phyloP scores from a whole-genome alignment of 2,329 filamentous ascomycete genomes.

The Fusarium fujikuroi region DNA sequence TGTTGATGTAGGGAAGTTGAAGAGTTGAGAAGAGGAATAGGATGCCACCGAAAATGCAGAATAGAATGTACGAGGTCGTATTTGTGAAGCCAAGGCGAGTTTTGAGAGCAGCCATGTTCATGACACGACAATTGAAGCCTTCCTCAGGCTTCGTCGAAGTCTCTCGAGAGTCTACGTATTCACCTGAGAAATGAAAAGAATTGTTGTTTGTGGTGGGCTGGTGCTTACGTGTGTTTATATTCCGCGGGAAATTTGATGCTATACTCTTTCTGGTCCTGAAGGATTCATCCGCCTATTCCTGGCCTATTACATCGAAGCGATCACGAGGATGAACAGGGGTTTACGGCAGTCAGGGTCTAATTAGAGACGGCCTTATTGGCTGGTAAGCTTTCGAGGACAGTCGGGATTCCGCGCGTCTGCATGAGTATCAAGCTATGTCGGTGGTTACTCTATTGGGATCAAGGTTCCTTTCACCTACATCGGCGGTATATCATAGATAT shows the following conservation, averaged over 20 bases:
- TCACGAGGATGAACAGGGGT: not conserved
- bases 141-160: not conserved
- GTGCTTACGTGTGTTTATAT: not conserved
- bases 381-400: not conserved
- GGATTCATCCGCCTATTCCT: not conserved
- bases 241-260: not conserved
- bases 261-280: not conserved
- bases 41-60: not conserved
- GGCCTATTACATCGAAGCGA: not conserved
- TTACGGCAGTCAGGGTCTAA: accelerated
- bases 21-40: slow-evolving; percentile 12
- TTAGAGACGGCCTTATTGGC: not conserved
- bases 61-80: not conserved
- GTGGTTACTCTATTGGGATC: not conserved
- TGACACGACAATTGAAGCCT: not conserved
- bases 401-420: not conserved
- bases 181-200: not conserved
- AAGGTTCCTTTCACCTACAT: not conserved
- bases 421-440: not conserved
- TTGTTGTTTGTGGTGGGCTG: not conserved
- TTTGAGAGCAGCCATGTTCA: not conserved
- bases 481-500: not conserved
- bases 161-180: not conserved
- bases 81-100: slow-evolving; percentile 2
- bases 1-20: slow-evolving; percentile 5